Conservation (phyloP, 1,284 basidiomycete genomes). For the Leccinum subrobustum region DNA sequence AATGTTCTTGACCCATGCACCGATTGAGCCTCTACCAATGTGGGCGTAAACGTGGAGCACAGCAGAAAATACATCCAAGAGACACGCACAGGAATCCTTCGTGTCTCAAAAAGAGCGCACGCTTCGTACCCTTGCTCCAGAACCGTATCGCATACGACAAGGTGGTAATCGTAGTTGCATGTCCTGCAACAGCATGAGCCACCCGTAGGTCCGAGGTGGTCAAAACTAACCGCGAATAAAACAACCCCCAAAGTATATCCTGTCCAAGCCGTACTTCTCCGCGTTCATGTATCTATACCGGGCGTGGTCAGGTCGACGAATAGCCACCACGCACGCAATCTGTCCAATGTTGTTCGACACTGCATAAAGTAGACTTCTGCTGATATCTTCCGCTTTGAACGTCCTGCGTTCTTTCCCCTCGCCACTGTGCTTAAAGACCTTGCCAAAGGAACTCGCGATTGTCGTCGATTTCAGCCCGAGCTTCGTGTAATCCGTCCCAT, state of each 20-base stretch:
- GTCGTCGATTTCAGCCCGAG: slow-evolving; percentile 96
- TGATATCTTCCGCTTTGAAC: slow-evolving; percentile 94
- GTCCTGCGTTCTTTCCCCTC: slow-evolving; percentile 42
- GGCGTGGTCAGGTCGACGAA: slow-evolving; percentile 17
- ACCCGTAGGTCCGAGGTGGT: neutral
- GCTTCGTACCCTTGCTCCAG: slow-evolving; percentile 98
- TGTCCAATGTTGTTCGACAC: slow-evolving; percentile 99
- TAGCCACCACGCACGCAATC: slow-evolving; percentile 79
- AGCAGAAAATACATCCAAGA: slow-evolving; percentile 4
- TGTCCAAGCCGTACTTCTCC: slow-evolving; percentile 95
- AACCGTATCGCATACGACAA: slow-evolving; percentile 99
- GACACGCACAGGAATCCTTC: slow-evolving; percentile 92
- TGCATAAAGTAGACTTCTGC: slow-evolving; percentile 91
- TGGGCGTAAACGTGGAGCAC: slow-evolving; percentile 6
- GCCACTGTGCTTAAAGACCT: slow-evolving; percentile 91
- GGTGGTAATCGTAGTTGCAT: slow-evolving; percentile 96
- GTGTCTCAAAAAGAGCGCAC: slow-evolving; percentile 94
- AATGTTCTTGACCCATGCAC: slow-evolving; percentile 97
- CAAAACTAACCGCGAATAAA: slow-evolving; percentile 87
- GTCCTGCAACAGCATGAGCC: slow-evolving; percentile 52
- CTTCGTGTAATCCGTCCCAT: slow-evolving; percentile 91
- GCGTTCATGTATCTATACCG: slow-evolving; percentile 93
- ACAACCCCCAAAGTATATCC: slow-evolving; percentile 99
- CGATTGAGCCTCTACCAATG: slow-evolving; percentile 77
- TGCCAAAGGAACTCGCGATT: slow-evolving; percentile 98